Conservation (phyloP, 2,329 filamentous ascomycete genomes). For the Epicoccum sorghinum region DNA sequence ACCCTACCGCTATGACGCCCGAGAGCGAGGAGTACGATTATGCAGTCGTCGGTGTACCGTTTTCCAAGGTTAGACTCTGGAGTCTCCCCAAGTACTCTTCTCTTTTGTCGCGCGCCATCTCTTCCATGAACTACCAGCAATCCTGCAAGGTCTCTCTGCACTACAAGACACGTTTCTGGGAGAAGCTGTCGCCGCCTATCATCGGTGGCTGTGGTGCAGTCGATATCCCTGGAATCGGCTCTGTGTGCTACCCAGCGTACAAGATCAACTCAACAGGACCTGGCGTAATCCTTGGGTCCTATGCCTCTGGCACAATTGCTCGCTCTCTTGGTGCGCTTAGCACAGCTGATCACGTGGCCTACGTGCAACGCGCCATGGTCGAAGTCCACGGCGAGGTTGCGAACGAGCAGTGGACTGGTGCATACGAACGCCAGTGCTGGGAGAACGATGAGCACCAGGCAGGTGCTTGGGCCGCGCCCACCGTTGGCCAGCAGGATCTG, state of each 20-base stretch:
- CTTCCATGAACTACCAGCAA: constrained; percentile 56
- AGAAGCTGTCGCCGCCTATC: constrained; percentile 62
- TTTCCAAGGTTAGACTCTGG: constrained; percentile 69
- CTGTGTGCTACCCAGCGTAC: constrained; percentile 71
- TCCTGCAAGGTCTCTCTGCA: constrained; percentile 68
- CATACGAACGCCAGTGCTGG: constrained; percentile 71
- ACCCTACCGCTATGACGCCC: constrained; percentile 50
- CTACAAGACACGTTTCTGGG: constrained; percentile 69
- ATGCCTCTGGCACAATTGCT: constrained; percentile 57
- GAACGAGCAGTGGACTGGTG: constrained; percentile 67
- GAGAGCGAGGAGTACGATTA: constrained; percentile 67
- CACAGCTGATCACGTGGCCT: constrained; percentile 67
- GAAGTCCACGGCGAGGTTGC: constrained; percentile 70
- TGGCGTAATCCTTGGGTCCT: constrained; percentile 67
- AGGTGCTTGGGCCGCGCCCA: constrained; percentile 67
- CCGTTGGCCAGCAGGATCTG: constrained; percentile 69
- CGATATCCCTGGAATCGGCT: constrained; percentile 67
- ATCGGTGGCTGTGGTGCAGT: constrained; percentile 67
- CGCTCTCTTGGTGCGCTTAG: constrained; percentile 56
- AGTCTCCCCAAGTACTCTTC: constrained; percentile 61
- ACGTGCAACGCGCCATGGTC: constrained; percentile 69
- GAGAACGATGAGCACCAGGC: constrained; percentile 64
- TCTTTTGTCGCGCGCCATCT: constrained; percentile 57
- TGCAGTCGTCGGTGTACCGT: constrained; percentile 68
- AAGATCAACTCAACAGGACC: constrained; percentile 68